These are phyloP conservation scores for Aspergillus ochraceoroseus DNA, from an alignment of 2,329 filamentous ascomycete genomes.

Conservation along the genomic window DNA sequence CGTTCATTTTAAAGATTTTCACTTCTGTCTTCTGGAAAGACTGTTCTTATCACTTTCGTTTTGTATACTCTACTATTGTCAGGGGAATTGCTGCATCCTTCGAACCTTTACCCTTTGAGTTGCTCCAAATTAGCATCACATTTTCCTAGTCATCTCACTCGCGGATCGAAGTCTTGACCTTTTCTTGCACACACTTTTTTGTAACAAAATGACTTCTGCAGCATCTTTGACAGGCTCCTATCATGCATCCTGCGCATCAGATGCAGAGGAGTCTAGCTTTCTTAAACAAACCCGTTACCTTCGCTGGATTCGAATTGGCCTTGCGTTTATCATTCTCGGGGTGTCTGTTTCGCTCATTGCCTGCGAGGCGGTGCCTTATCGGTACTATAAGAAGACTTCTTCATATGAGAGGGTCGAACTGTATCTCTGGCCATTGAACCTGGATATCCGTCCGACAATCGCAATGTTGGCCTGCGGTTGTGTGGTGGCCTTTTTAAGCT, in stretches of 20 bases:
- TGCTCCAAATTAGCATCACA: background rate
- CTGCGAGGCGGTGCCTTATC: slow-evolving; percentile 39
- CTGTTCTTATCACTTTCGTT: background rate
- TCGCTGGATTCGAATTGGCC: slow-evolving; percentile 32
- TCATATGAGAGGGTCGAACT: slow-evolving; percentile 33
- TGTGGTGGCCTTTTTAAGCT: slow-evolving; percentile 33
- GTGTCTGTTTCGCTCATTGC: slow-evolving; percentile 32
- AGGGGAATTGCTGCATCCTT: too few species aligned
- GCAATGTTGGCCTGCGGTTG: slow-evolving; percentile 36
- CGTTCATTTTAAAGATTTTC: too few species aligned
- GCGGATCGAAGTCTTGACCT: too few species aligned
- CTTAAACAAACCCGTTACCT: slow-evolving; percentile 33
- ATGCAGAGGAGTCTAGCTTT: slow-evolving; percentile 36
- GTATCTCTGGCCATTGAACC: slow-evolving; percentile 41
- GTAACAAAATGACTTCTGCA: slow-evolving; percentile 5
- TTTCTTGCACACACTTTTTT: background rate
- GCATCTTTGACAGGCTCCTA: slow-evolving; percentile 24
- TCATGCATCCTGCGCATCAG: slow-evolving; percentile 32
- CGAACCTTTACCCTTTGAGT: slow-evolving; percentile 1
- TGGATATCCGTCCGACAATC: slow-evolving; percentile 40
- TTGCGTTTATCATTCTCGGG: slow-evolving; percentile 32
- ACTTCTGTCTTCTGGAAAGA: slow-evolving; percentile 16
- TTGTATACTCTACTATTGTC: slow-evolving; percentile 7
- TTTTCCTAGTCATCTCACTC: too few species aligned
- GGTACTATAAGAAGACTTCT: slow-evolving; percentile 38